Evolutionary conservation across 2,329 filamentous ascomycete genomes (phyloP).

Genomic region (Botrytis byssoidea): DNA sequence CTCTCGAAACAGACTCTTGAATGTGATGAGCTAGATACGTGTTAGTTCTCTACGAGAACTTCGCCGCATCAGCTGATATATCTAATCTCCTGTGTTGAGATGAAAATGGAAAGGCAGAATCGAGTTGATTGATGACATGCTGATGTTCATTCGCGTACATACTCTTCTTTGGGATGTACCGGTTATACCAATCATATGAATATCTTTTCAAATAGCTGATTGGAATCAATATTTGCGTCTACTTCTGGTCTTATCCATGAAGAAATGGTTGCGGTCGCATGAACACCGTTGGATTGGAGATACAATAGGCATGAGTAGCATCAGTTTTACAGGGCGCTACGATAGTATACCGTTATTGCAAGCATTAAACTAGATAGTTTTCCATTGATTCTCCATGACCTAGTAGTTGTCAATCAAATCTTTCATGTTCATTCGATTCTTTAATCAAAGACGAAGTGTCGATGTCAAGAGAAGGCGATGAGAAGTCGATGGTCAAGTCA

Average conservation of each 20-base stretch:
- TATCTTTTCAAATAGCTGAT: not conserved
- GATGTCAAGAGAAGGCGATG: not conserved
- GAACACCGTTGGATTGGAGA: not conserved
- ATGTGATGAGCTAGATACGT: not conserved
- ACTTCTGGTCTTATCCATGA: not conserved
- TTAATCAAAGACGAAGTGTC: not conserved
- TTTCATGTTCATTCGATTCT: not conserved
- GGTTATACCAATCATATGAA: not conserved
- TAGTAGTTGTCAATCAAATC: not conserved
- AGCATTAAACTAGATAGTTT: not conserved
- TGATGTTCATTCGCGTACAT: not conserved
- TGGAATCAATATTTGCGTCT: not conserved
- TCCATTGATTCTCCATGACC: not conserved
- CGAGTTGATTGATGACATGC: not conserved
- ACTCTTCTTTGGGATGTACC: not conserved
- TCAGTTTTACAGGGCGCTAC: not conserved
- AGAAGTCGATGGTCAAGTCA: not conserved
- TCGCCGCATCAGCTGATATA: not conserved
- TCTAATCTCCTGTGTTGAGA: not conserved
- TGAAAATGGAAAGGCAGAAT: not conserved
- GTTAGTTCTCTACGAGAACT: not conserved
- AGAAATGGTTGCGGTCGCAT: not conserved
- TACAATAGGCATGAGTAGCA: not conserved
- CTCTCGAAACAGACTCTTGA: not conserved
- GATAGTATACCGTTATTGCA: not conserved